Evolutionary conservation across 495 filamentous ascomycete species (phyloP).

Genomic region (Amniculicola lignicola): DNA sequence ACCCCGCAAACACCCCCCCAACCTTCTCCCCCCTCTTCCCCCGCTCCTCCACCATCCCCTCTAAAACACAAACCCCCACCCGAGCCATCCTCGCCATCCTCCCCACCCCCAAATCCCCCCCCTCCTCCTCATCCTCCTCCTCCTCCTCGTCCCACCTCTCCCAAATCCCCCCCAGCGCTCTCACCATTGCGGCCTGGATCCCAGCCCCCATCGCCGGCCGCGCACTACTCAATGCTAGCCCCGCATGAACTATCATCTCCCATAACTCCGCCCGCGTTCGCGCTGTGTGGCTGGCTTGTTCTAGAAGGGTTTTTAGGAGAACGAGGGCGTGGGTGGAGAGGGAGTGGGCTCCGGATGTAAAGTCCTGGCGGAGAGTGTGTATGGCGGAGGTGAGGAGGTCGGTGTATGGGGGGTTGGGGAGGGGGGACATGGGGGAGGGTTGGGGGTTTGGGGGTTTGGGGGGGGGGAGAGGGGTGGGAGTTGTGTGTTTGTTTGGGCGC

Average conservation of each 20-base stretch:
- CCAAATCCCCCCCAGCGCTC: neutral
- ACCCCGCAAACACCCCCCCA: neutral
- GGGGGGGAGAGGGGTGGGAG: neutral
- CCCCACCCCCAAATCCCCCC: neutral
- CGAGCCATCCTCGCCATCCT: neutral
- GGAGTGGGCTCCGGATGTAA: neutral
- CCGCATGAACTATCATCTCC: neutral
- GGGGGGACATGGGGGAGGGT: neutral
- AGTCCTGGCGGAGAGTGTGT: neutral
- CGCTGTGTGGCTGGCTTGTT: neutral
- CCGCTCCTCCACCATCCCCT: slow-evolving; percentile 2
- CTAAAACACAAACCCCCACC: neutral
- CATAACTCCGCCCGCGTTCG: neutral
- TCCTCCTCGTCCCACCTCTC: neutral
- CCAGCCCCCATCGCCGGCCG: neutral
- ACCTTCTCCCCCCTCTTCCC: neutral
- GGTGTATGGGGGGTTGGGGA: neutral
- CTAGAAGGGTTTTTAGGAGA: neutral
- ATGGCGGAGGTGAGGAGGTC: neutral
- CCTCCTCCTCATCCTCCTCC: neutral
- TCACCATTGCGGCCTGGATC: neutral
- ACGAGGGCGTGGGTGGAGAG: neutral
- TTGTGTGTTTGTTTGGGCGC: neutral
- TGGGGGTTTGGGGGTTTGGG: neutral
- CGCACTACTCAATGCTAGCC: neutral